These are phyloP conservation scores for Bremia lactucae DNA, from an alignment of 352 stramenopile species.

Conservation along the genomic window DNA sequence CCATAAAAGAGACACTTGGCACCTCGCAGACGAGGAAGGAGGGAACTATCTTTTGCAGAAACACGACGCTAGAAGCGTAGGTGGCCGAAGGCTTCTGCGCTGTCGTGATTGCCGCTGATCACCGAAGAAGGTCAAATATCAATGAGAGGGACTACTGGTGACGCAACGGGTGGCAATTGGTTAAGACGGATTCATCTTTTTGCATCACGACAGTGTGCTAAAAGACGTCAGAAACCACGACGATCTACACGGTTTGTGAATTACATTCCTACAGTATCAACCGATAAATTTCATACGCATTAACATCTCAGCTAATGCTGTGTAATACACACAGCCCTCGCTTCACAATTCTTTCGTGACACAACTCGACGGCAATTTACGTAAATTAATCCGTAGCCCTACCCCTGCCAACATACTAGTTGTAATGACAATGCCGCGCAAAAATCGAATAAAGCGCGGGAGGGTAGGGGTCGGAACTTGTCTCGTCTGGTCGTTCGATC, in stretches of 20 bases:
- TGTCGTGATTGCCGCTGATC: not conserved
- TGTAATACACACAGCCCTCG: not conserved
- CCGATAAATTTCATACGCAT: not conserved
- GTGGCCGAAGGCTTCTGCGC: conserved; percentile 7
- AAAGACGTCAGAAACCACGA: not conserved
- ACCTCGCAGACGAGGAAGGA: conserved; percentile 25
- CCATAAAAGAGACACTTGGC: no score
- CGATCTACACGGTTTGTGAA: conserved; percentile 7
- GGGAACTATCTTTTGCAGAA: conserved; percentile 15
- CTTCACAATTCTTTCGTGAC: no score
- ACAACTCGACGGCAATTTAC: not conserved
- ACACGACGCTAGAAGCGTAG: conserved; percentile 19
- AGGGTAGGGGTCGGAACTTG: conserved; percentile 21
- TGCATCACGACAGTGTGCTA: conserved; percentile 6
- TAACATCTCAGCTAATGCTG: no score
- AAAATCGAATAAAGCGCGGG: conserved; percentile 22
- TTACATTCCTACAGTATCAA: conserved; percentile 10
- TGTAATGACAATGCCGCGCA: not conserved
- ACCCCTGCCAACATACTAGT: not conserved
- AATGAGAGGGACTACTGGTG: not conserved
- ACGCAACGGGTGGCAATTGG: conserved; percentile 3
- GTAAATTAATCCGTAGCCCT: no score
- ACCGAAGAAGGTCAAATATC: not conserved
- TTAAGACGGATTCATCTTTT: no score
- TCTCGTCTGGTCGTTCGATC: conserved; percentile 11